phyloP scores from a whole-genome alignment of 1,284 basidiomycete genomes.

The Boletus smithii region DNA sequence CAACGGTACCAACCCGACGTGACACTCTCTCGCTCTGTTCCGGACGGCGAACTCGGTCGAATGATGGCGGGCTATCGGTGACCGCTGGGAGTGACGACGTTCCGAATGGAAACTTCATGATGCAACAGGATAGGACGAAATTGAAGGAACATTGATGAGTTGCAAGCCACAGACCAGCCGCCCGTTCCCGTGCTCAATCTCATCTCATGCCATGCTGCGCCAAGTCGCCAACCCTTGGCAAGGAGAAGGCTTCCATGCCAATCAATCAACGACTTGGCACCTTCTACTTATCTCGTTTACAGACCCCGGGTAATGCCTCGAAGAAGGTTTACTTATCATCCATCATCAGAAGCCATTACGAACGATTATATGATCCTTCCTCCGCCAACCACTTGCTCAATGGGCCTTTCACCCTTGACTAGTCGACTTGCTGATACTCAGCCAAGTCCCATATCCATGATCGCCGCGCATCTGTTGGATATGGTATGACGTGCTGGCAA shows the following conservation, averaged over 20 bases:
- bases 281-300: conserved; percentile 12
- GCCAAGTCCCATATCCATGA: conserved; percentile 1
- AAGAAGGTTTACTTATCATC: no score
- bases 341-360: conserved; percentile 18
- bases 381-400: background rate
- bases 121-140: conserved; percentile 10
- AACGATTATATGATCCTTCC: conserved; percentile 1
- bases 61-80: conserved; percentile 1
- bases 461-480: background rate
- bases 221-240: conserved; percentile 13
- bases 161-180: no score
- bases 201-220: no score
- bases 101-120: conserved; percentile 12
- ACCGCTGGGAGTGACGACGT: conserved; percentile 6
- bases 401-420: background rate
- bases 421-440: background rate
- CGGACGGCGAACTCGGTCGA: conserved; percentile 5
- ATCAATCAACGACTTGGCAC: conserved; percentile 23
- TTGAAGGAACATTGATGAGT: background rate
- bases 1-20: no score
- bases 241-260: conserved; percentile 10
- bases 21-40: conserved; percentile 12
- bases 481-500: background rate
- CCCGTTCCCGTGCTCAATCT: no score
- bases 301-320: no score